These are phyloP conservation scores for Pseudocercospora pini-densiflorae DNA, from an alignment of 2,329 filamentous ascomycete genomes.

Conservation along the genomic window DNA sequence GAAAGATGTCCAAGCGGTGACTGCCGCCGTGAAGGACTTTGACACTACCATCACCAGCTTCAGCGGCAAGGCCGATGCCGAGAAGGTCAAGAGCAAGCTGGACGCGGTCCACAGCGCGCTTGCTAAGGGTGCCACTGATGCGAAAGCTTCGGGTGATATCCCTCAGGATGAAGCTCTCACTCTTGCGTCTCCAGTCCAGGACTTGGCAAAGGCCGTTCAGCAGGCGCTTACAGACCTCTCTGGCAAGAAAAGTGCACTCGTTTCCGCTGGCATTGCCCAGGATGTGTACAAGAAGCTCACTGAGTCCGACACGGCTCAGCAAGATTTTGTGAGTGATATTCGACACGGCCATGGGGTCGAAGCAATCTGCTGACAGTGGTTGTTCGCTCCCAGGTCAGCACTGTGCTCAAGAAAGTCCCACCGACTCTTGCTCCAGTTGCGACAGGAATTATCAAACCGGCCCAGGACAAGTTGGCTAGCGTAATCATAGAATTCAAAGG, in stretches of 20 bases:
- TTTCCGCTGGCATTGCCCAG: not conserved
- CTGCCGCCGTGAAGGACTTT: not conserved
- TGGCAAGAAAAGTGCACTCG: not conserved
- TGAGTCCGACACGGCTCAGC: not conserved
- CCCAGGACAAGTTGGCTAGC: not conserved
- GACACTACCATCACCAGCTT: not conserved
- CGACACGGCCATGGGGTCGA: not conserved
- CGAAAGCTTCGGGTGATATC: not conserved
- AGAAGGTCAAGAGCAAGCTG: not conserved
- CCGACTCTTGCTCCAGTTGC: not conserved
- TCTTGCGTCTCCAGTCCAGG: not conserved
- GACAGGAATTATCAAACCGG: not conserved
- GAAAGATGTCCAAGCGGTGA: not conserved
- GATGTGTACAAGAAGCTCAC: conserved; percentile 1
- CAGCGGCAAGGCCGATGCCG: not conserved
- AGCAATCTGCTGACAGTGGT: not conserved
- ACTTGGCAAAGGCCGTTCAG: not conserved
- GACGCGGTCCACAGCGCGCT: not conserved
- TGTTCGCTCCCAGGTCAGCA: not conserved
- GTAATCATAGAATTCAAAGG: not conserved
- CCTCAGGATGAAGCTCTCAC: not conserved
- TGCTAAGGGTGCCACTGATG: not conserved
- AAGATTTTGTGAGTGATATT: not conserved
- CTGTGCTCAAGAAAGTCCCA: not conserved
- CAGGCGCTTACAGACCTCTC: not conserved